These are phyloP conservation scores for Stagonosporopsis chrysanthemi DNA, from an alignment of 2,329 filamentous ascomycete genomes.

Conservation along the genomic window DNA sequence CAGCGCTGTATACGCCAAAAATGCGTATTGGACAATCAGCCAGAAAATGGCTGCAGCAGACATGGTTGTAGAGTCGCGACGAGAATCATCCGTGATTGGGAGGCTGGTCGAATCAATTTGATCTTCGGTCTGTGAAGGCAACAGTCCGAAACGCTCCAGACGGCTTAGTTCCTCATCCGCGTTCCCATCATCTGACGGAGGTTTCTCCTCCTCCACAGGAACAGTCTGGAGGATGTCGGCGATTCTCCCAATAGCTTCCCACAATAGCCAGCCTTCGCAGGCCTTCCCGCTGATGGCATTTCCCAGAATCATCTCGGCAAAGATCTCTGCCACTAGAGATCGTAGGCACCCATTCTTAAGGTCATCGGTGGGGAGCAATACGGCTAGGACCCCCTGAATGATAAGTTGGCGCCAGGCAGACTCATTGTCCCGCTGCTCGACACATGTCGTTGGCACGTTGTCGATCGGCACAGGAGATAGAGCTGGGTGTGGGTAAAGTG, in stretches of 20 bases:
- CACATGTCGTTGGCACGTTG: slow-evolving; percentile 58
- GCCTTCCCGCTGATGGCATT: slow-evolving; percentile 80
- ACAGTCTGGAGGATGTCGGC: slow-evolving; percentile 57
- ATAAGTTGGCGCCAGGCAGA: slow-evolving; percentile 84
- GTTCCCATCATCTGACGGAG: slow-evolving; percentile 38
- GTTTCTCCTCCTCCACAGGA: slow-evolving; percentile 39
- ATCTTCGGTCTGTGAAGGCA: slow-evolving; percentile 50
- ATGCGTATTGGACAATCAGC: slow-evolving; percentile 60
- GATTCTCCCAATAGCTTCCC: slow-evolving; percentile 80
- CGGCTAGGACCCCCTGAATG: slow-evolving; percentile 79
- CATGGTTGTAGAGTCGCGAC: slow-evolving; percentile 27
- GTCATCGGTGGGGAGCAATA: slow-evolving; percentile 91
- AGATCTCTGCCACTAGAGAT: slow-evolving; percentile 82
- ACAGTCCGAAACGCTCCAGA: slow-evolving; percentile 65
- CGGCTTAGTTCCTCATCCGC: slow-evolving; percentile 49
- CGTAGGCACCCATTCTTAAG: slow-evolving; percentile 86
- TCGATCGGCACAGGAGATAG: slow-evolving; percentile 76
- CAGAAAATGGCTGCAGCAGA: slow-evolving; percentile 58
- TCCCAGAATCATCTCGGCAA: slow-evolving; percentile 88
- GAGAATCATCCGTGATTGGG: slow-evolving; percentile 24
- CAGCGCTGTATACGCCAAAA: slow-evolving; percentile 65
- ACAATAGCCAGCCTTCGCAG: slow-evolving; percentile 88
- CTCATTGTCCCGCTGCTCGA: slow-evolving; percentile 78
- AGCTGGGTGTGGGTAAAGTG: slow-evolving; percentile 80
- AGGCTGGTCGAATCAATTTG: slow-evolving; percentile 27